Conservation (phyloP, 306 rosid genomes). For the Delonix regia region DNA sequence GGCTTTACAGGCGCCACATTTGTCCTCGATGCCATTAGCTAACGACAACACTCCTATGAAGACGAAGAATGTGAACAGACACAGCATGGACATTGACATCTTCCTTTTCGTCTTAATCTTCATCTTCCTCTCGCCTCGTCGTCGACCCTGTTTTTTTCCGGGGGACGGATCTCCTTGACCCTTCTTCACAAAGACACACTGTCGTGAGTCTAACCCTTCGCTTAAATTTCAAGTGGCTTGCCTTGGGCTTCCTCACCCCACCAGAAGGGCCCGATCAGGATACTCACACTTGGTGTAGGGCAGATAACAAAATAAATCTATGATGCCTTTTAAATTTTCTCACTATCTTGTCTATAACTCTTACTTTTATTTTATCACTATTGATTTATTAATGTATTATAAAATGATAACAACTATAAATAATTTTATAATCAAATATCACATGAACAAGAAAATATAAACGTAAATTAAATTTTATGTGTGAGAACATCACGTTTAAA, state of each 20-base stretch:
- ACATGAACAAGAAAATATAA: too few relatives aligned
- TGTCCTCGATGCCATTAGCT: conserved; percentile 67
- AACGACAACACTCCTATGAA: conserved; percentile 42
- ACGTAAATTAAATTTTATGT: too few relatives aligned
- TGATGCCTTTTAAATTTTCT: too few relatives aligned
- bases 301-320: too few relatives aligned
- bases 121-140: neutral
- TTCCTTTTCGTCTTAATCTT: conserved; percentile 1
- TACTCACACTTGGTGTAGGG: too few relatives aligned
- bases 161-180: neutral
- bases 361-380: too few relatives aligned
- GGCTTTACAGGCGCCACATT: conserved; percentile 91
- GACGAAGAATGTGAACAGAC: conserved; percentile 36
- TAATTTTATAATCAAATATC: too few relatives aligned
- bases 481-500: too few relatives aligned
- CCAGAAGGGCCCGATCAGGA: neutral
- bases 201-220: neutral
- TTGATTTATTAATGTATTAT: too few relatives aligned
- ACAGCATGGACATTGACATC: conserved; percentile 38
- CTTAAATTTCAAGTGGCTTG: neutral
- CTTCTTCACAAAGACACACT: too few relatives aligned
- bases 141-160: neutral
- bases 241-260: neutral
- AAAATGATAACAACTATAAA: too few relatives aligned
- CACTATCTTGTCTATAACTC: too few relatives aligned